Percentiles rank a stretch among this genome's conserved stretches.
phyloP scores from a whole-genome alignment of 108 stramenopile species.

The Skeletonema grethae region DNA sequence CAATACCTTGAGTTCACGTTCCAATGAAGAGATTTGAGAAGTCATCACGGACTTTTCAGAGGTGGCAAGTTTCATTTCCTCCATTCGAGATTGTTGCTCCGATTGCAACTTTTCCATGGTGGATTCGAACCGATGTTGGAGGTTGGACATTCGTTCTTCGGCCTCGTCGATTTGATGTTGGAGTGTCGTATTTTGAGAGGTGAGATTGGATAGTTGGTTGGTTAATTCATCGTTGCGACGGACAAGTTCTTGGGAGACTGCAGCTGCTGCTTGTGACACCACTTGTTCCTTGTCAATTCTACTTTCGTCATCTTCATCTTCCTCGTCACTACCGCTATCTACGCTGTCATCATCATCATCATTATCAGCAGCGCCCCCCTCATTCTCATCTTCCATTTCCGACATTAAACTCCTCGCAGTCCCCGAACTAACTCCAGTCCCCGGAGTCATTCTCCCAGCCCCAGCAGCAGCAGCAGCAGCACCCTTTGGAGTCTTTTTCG shows the following conservation, averaged over 20 bases:
- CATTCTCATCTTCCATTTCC: slow-evolving; percentile 22
- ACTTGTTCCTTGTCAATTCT: slow-evolving; percentile 16
- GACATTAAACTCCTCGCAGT: slow-evolving; percentile 14
- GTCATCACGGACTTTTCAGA: slow-evolving; percentile 28
- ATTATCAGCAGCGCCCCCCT: slow-evolving; percentile 8
- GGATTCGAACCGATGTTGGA: slow-evolving; percentile 12
- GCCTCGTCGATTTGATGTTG: slow-evolving; percentile 30
- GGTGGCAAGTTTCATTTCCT: slow-evolving; percentile 11
- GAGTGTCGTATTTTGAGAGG: slow-evolving; percentile 19
- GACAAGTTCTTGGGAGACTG: slow-evolving; percentile 41
- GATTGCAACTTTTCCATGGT: slow-evolving; percentile 3
- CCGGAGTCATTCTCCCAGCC: background rate
- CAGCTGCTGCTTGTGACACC: slow-evolving; percentile 35
- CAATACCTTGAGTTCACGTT: slow-evolving; percentile 38
- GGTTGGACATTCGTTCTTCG: slow-evolving; percentile 32
- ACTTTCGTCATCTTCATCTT: slow-evolving; percentile 14
- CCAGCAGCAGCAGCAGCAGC: background rate
- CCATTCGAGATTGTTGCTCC: slow-evolving; percentile 21
- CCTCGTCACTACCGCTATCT: background rate
- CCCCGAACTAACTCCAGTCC: slow-evolving; percentile 3
- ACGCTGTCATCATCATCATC: slow-evolving; percentile 1
- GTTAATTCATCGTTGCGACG: slow-evolving; percentile 44
- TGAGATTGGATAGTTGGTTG: slow-evolving; percentile 35
- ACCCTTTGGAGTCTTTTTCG: slow-evolving; percentile 7
- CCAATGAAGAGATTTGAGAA: slow-evolving; percentile 14